A percentile compares a stretch with the other conserved stretches of the same genome.
Evolutionary conservation across 1,284 basidiomycete genomes (phyloP).

Genomic region (Rhodotorula sp.): DNA sequence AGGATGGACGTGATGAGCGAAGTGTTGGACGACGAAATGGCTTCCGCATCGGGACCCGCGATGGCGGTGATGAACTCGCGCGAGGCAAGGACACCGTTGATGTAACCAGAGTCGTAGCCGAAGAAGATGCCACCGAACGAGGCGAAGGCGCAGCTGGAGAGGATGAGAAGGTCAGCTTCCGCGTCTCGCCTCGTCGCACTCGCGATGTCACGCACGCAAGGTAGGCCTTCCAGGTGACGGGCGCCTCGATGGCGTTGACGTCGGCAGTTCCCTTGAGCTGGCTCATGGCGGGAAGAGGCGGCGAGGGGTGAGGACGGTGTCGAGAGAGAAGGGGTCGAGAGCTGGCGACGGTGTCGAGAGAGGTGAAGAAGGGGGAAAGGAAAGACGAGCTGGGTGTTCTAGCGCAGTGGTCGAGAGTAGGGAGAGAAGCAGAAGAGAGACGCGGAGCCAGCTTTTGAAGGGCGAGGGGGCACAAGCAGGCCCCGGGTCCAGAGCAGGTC

Average conservation of each 20-base stretch:
- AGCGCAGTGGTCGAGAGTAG: too few species aligned
- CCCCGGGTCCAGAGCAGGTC: too few species aligned
- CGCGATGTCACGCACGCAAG: slow-evolving; percentile 25
- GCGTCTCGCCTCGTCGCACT: not conserved
- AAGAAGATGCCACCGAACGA: slow-evolving; percentile 10
- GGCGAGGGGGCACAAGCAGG: too few species aligned
- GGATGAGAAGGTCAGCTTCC: not conserved
- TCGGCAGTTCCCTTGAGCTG: slow-evolving; percentile 15
- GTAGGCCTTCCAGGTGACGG: slow-evolving; percentile 44
- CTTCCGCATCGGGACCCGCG: slow-evolving; percentile 21
- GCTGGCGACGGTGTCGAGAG: too few species aligned
- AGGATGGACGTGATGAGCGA: slow-evolving; percentile 36
- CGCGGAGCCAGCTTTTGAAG: too few species aligned
- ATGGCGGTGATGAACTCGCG: slow-evolving; percentile 38
- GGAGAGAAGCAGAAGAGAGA: too few species aligned
- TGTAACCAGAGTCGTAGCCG: slow-evolving; percentile 39
- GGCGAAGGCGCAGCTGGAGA: slow-evolving; percentile 2
- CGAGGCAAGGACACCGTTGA: slow-evolving; percentile 44
- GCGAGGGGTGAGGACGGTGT: too few species aligned
- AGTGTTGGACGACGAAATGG: slow-evolving; percentile 12
- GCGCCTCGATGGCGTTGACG: slow-evolving; percentile 42
- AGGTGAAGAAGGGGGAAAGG: too few species aligned
- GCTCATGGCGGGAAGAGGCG: too few species aligned
- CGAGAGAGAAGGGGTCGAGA: too few species aligned
- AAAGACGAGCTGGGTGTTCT: too few species aligned